Conservation (phyloP, 2,329 filamentous ascomycete genomes). For the Colletotrichum incanum region DNA sequence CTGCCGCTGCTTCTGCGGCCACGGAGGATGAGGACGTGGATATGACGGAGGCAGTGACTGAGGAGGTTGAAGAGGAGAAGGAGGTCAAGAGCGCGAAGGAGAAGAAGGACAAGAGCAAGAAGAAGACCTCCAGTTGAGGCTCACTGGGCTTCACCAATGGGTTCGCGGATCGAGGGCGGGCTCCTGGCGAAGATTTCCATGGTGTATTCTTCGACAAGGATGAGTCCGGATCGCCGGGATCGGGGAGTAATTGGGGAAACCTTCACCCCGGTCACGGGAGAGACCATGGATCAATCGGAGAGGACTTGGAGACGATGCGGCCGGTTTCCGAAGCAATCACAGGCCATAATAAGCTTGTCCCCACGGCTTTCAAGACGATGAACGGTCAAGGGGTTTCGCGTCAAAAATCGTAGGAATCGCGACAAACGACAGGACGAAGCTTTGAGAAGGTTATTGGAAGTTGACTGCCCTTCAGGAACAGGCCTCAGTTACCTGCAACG, state of each 20-base stretch:
- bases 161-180: not conserved
- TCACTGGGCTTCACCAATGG: not conserved
- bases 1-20: conserved; percentile 11
- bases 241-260: not conserved
- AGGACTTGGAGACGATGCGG: not conserved
- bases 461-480: not conserved
- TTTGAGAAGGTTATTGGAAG: not conserved
- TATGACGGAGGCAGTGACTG: conserved; percentile 6
- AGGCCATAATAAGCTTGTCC: not conserved
- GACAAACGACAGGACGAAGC: too few relatives aligned
- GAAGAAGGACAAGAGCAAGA: conserved; percentile 24
- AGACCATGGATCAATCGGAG: too few relatives aligned
- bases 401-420: not conserved
- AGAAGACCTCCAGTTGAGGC: conserved; percentile 28
- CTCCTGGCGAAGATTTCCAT: too few relatives aligned
- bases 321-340: not conserved
- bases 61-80: not conserved
- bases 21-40: conserved; percentile 21
- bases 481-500: not conserved
- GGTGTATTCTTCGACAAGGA: not conserved
- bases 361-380: too few relatives aligned
- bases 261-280: not conserved
- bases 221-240: not conserved
- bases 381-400: too few relatives aligned
- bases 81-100: conserved; percentile 20